Conservation (phyloP, 2,329 filamentous ascomycete species). For the Fusarium circinatum region DNA sequence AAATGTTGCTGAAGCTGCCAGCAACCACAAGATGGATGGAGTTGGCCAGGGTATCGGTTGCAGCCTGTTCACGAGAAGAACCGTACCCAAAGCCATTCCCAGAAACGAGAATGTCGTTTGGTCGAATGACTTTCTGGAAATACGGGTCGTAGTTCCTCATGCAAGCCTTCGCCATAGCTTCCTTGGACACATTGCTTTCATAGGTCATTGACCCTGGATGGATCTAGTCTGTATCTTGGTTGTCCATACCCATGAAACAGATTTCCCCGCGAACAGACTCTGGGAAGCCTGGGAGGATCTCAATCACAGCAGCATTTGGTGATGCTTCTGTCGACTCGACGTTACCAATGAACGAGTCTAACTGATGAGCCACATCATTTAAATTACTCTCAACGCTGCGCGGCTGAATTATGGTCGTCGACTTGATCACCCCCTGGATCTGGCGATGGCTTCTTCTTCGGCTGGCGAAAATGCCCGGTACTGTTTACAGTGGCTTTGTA, state of each 20-base stretch:
- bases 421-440: too few species aligned
- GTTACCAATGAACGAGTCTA: neutral
- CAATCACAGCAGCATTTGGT: neutral
- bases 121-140: neutral
- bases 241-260: neutral
- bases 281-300: neutral
- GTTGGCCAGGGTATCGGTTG: neutral
- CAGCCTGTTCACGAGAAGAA: neutral
- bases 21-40: neutral
- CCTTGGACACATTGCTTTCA: neutral
- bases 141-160: neutral
- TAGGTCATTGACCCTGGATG: neutral
- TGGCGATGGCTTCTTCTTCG: too few species aligned
- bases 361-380: accelerated
- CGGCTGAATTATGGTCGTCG: too few species aligned
- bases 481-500: too few species aligned
- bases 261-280: neutral
- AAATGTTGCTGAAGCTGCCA: neutral
- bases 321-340: neutral
- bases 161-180: neutral
- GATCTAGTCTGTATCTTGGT: neutral
- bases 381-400: neutral
- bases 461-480: too few species aligned
- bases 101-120: neutral
- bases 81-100: neutral